These are phyloP conservation scores for Hebeloma cylindrosporum DNA, from an alignment of 768 basidiomycete genomes.

Conservation along the genomic window DNA sequence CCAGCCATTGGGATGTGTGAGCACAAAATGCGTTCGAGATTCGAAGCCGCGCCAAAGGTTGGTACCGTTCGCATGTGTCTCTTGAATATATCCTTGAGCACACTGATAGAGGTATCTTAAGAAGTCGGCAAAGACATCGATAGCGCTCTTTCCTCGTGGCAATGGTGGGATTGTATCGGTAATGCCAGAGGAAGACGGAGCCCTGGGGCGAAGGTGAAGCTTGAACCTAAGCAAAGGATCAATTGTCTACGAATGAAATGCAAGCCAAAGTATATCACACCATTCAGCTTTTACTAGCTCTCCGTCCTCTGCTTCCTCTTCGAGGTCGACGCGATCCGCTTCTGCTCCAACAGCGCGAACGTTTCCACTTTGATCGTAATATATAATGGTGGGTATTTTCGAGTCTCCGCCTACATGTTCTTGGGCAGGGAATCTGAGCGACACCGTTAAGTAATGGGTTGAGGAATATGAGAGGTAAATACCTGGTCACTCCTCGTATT, in stretches of 20 bases:
- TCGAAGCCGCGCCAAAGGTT: constrained; percentile 47
- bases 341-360: constrained; percentile 46
- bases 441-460: constrained; percentile 4
- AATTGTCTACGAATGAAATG: constrained; percentile 8
- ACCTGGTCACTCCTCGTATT: constrained; percentile 28
- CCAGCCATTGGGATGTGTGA: constrained; percentile 69
- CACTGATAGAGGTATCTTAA: constrained; percentile 47
- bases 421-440: constrained; percentile 44
- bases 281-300: constrained; percentile 48
- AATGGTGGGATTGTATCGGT: constrained; percentile 36
- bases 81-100: constrained; percentile 45
- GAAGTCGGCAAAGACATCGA: constrained; percentile 50
- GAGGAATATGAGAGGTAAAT: constrained; percentile 1
- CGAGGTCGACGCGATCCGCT: constrained; percentile 37
- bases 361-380: constrained; percentile 42
- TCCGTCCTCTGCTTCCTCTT: constrained; percentile 41
- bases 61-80: constrained; percentile 43
- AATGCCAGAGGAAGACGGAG: constrained; percentile 14
- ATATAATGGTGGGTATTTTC: constrained; percentile 49
- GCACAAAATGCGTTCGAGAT: constrained; percentile 46
- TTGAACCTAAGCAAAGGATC: not conserved
- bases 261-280: constrained; percentile 32
- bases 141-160: constrained; percentile 39
- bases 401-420: constrained; percentile 45
- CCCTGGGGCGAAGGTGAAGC: constrained; percentile 36